Evolutionary conservation across 805 yeast genomes (phyloP).

Genomic region (Saccharomycopsis olivae): DNA sequence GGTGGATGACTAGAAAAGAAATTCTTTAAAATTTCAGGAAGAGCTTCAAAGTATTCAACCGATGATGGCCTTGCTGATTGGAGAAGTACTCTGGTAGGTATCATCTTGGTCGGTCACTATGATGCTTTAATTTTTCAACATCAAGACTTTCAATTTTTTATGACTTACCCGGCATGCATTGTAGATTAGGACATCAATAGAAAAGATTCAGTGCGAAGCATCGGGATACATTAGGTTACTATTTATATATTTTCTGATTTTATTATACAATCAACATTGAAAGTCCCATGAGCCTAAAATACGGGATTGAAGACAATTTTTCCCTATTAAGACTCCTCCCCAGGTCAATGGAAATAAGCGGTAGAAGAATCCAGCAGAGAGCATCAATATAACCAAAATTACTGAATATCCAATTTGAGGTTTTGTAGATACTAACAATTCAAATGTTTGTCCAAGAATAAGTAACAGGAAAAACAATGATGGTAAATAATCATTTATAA

Average conservation of each 20-base stretch:
- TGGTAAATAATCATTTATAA: conserved; percentile 78
- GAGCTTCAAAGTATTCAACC: conserved; percentile 4
- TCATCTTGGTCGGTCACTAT: no score
- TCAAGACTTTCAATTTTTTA: no score
- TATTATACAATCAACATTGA: no score
- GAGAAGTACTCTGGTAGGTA: neutral
- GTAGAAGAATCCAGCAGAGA: neutral
- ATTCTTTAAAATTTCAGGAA: conserved; percentile 9
- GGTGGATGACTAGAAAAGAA: conserved; percentile 71
- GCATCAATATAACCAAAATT: neutral
- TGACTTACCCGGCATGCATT: no score
- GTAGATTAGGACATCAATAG: no score
- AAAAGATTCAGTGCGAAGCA: no score
- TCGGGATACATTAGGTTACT: no score
- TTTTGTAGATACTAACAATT: conserved; percentile 30
- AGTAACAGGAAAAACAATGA: conserved; percentile 68
- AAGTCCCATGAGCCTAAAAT: neutral
- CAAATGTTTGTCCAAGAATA: conserved; percentile 52
- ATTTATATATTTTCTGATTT: no score
- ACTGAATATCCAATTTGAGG: neutral
- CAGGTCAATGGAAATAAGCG: neutral
- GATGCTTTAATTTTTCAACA: no score
- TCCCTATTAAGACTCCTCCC: neutral
- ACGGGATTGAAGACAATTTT: neutral
- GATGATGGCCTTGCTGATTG: no score